Evolutionary conservation across 768 basidiomycete genomes (phyloP), one percentile per base, ranked within the genome.

Genomic region (Austroboletus eburneus): DNA sequence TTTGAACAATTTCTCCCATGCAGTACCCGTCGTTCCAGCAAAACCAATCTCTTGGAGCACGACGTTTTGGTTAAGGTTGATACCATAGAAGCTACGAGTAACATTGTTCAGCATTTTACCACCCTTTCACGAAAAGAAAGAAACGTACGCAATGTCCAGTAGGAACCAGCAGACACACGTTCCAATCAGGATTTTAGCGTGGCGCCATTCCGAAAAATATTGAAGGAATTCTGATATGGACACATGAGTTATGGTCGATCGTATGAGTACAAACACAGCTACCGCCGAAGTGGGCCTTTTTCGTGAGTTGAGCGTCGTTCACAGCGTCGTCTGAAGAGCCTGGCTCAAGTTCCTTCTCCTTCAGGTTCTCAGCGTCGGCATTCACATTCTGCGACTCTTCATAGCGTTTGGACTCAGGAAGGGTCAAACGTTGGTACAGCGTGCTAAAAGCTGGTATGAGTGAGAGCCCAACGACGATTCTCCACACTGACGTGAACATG

Each of bases 21-120:
- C 67, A 1, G 77, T 73, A 3, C 80, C 85, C 0, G 63, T 62
- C 23, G 50, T 65, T 10, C 84, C 85, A 40, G 73, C 83, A 56
- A 74, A 87, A 1, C 85, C 85, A 29, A 91, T 87, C 55, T 80
- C 72, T 52, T 81, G 68, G 8, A 91, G 75, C n/a, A 91, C 85
- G 54, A 85, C 81, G 56, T 81, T 84, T 55, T 85, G 84, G 70
- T 87, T 87, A 42, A 80, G 62, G 58, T 79, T 80, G 69, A 89
- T 83, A 3, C 87, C 87, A 63, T 87, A 87, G 65, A 87, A 87
- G 1, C 81, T 83, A 43, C 10, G 30, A 41, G 13, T n/a, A n/a
- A 22, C 29, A 16, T 24, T 18, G 14, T 18, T 43, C 22, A 42
- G 9, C 14, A 1, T 7, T 4, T 20, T 45, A 8, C 14, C 17